Evolutionary conservation across 2,329 filamentous ascomycete genomes (phyloP), one percentile per base, ranked within the genome.

Genomic region (Hysterium pulicare): DNA sequence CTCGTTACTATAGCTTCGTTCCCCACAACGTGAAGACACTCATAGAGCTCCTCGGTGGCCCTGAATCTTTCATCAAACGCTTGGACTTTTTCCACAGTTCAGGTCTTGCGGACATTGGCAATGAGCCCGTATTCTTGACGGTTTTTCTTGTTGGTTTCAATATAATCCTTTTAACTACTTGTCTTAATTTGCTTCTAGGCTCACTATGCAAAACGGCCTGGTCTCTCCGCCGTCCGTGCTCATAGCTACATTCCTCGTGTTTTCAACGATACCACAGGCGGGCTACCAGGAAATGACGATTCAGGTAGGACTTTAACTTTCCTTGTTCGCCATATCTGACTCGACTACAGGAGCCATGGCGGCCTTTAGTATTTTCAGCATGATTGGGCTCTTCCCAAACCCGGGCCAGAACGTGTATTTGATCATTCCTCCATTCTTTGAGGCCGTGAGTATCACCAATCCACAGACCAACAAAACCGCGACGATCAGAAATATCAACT

Each of bases 321-420:
- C n/a, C n/a, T n/a, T n/a, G n/a, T n/a, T n/a, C n/a, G n/a, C n/a
- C n/a, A n/a, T n/a, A n/a, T n/a, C n/a, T n/a, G n/a, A n/a, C n/a
- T n/a, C n/a, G n/a, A n/a, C n/a, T n/a, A n/a, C n/a, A n/a, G 71
- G 71, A 15, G 68, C 71, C 4, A 73, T 73, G 70, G 71, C 69
- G 1, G 64, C 65, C 3, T 74, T 74, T 47, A 59, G 64, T 1
- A 60, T 70, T 4, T 63, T 73, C 45, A 58, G 63, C 8, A 72
- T 71, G 62, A 61, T 72, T 32, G 71, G 71, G 0, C 51, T 71
- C 2, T 73, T 73, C 36, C 72, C 71, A 0, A 72, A 71, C 34
- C 69, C 72, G 1, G 72, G 72, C 0, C 71, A 74, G 39, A 66
- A 73, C 45, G 69, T 75, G 11, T 74, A 73, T 40, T 63, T 74